Percentiles rank a stretch among this genome's conserved stretches.
Evolutionary conservation across 192 early-diverging fungal genomes (phyloP).

Genomic region (Linnemannia elongata): DNA sequence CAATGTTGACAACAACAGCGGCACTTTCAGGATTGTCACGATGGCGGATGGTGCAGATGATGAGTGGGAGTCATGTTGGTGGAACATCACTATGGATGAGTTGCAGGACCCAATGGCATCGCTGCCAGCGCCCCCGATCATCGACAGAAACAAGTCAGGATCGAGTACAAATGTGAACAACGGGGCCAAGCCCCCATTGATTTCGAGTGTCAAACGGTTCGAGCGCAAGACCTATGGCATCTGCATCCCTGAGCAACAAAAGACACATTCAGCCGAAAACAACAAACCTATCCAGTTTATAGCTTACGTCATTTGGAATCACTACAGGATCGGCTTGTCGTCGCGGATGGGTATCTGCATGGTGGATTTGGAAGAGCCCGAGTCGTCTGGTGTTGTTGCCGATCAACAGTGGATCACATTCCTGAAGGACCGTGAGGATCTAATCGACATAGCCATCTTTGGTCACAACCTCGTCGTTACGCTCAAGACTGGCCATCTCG

Average conservation of each 20-base stretch:
- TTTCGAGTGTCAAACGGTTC: conserved; percentile 19
- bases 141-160: conserved; percentile 1
- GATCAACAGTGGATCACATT: conserved; percentile 35
- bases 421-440: conserved; percentile 7
- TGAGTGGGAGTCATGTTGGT: conserved; percentile 48
- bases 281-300: conserved; percentile 18
- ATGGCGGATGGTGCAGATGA: conserved; percentile 26
- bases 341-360: conserved; percentile 16
- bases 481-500: conserved; percentile 13
- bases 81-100: conserved; percentile 25
- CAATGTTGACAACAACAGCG: not conserved
- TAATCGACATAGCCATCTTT: conserved; percentile 41
- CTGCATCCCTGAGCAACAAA: conserved; percentile 13
- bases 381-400: not conserved
- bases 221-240: conserved; percentile 25
- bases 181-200: not conserved
- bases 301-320: conserved; percentile 49
- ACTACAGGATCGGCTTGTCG: conserved; percentile 32
- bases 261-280: not conserved
- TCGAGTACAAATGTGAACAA: no score
- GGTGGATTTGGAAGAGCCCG: conserved; percentile 26
- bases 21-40: conserved; percentile 40
- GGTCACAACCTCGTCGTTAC: conserved; percentile 36
- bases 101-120: conserved; percentile 1
- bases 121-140: conserved; percentile 19